phyloP scores from a whole-genome alignment of 2,329 filamentous ascomycete species.

The Claviceps sp. region DNA sequence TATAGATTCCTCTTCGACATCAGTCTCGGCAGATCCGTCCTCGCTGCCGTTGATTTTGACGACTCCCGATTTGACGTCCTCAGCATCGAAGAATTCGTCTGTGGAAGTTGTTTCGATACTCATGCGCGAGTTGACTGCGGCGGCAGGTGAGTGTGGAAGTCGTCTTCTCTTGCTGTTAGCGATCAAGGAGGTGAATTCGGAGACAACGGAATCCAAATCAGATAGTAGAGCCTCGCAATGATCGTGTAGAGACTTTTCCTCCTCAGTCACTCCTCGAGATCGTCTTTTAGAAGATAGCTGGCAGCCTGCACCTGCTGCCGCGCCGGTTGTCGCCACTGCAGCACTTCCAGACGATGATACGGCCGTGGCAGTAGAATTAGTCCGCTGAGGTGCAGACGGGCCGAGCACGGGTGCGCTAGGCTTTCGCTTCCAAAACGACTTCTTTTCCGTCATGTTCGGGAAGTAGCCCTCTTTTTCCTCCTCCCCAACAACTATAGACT shows the following conservation, averaged over 20 bases:
- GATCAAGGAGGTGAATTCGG: slow-evolving; percentile 68
- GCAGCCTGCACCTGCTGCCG: slow-evolving; percentile 17
- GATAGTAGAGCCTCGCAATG: slow-evolving; percentile 72
- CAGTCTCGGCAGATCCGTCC: slow-evolving; percentile 32
- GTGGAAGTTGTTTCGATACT: slow-evolving; percentile 72
- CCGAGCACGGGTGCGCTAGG: slow-evolving; percentile 40
- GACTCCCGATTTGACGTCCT: slow-evolving; percentile 51
- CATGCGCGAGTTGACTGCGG: slow-evolving; percentile 31
- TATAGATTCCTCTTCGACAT: slow-evolving; percentile 9
- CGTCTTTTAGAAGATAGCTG: slow-evolving; percentile 20
- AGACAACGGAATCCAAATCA: slow-evolving; percentile 72
- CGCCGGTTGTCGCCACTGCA: slow-evolving; percentile 15
- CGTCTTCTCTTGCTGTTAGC: slow-evolving; percentile 68
- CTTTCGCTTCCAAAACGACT: slow-evolving; percentile 88
- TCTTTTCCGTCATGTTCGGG: slow-evolving; percentile 38
- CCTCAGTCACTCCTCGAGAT: slow-evolving; percentile 27
- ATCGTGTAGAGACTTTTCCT: slow-evolving; percentile 60
- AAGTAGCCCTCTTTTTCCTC: slow-evolving; percentile 39
- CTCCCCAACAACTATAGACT: slow-evolving; percentile 19
- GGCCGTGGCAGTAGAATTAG: slow-evolving; percentile 25
- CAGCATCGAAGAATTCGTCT: slow-evolving; percentile 92
- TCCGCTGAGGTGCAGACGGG: slow-evolving; percentile 26
- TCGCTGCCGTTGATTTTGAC: slow-evolving; percentile 63
- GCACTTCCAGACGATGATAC: slow-evolving; percentile 28
- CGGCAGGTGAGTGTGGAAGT: slow-evolving; percentile 37